These are phyloP conservation scores for Salisapilia sapeloensis DNA, from an alignment of 352 stramenopile genomes.

Conservation along the genomic window DNA sequence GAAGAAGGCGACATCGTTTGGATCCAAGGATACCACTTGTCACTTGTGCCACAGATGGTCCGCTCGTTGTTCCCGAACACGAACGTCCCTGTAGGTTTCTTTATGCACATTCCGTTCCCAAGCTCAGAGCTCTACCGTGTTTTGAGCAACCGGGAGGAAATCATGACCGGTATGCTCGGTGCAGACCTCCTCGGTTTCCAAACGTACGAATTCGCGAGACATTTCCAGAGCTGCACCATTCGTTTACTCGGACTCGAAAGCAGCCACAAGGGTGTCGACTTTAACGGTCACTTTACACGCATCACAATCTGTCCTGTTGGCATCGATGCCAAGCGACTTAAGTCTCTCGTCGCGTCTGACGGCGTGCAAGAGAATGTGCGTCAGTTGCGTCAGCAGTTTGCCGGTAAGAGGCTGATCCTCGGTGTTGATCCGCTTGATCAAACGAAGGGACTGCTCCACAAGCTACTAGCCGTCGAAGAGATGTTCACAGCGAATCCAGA, in stretches of 20 bases:
- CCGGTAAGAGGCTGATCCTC: conserved; percentile 71
- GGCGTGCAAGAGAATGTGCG: conserved; percentile 45
- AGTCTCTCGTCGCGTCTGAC: conserved; percentile 34
- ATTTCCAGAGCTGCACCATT: conserved; percentile 80
- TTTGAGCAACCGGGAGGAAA: conserved; percentile 75
- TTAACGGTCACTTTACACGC: conserved; percentile 74
- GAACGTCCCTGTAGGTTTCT: conserved; percentile 72
- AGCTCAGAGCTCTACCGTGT: conserved; percentile 83
- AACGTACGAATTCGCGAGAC: conserved; percentile 80
- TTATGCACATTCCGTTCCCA: conserved; percentile 84
- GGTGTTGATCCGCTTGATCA: conserved; percentile 73
- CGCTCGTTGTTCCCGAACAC: conserved; percentile 84
- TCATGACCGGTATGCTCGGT: conserved; percentile 73
- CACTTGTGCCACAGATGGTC: conserved; percentile 80
- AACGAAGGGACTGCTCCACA: conserved; percentile 84
- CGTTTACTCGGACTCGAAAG: conserved; percentile 76
- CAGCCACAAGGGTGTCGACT: conserved; percentile 79
- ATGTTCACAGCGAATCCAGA: conserved; percentile 77
- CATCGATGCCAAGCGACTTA: conserved; percentile 75
- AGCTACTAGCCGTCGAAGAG: conserved; percentile 80
- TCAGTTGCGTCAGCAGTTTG: conserved; percentile 44
- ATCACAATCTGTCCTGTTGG: conserved; percentile 79
- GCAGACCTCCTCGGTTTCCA: conserved; percentile 84
- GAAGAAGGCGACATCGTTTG: conserved; percentile 82
- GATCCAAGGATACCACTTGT: conserved; percentile 85